Base-by-base conservation (phyloP, 1,284 basidiomycete genomes). In the Mycosarcoma mackinlayi region DNA sequence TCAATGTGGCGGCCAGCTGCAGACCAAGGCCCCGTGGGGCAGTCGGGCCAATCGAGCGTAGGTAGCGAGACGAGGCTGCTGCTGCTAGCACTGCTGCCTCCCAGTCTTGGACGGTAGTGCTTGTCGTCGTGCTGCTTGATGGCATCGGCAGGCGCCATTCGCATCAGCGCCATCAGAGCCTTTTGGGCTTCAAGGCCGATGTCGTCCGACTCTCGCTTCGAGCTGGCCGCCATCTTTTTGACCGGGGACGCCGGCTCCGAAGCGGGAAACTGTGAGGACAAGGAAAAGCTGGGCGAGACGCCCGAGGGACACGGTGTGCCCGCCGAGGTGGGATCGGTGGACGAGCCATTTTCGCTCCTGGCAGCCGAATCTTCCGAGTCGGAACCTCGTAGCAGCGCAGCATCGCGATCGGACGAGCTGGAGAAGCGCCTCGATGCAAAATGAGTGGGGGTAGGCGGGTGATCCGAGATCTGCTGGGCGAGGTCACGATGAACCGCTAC, bases 11-110 rank as follows among this genome's bases (percentile, higher is more conserved):
- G 59, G 23, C 63, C 54, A 5, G 72, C 72, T 18, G 54, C 63
- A 10, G 72, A 58, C 72, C 72, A 74, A 19, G 68, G 64, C 19
- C 73, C 73, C 23, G 28, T 41, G 4, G 69, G 62, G 49, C 58
- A 58, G 48, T 75, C 68, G 31, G 73, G 73, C 68, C 68, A 72
- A 48, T 75, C 69, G 21, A 72, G 65, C 6, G 59, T 68, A 19
- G 73, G 73, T 19, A 75, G 55, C 13, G 34, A 33, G 37, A 30
- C 33, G 18, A 19, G 28, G 40, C 56, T 14, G 24, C 24, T 41
- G 24, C 24, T 25, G 39, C 23, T 27, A 7, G n/a, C 25, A n/a
- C 39, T 35, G 49, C 49, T 63, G 14, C 61, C 63, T 31, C 70
- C 65, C 14, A 72, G 69, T 11, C 57, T 55, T 18, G 69, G 69